Evolutionary conservation across 164 flowering plant genomes (phyloP), one percentile per base, ranked within the genome.

Genomic region (Magnolia kwangsiensis): DNA sequence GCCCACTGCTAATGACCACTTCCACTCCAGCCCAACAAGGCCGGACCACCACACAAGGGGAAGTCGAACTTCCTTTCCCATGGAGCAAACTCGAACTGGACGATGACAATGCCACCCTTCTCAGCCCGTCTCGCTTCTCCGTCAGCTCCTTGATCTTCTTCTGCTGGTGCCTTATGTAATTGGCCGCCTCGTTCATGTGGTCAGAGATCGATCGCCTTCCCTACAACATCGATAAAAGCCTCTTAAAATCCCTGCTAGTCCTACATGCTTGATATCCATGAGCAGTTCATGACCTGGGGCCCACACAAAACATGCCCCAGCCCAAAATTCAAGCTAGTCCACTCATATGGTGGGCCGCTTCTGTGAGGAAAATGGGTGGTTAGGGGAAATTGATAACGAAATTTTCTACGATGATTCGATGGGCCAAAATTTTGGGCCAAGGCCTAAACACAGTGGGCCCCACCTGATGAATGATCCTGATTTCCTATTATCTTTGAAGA

Each of bases 171-270:
- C 63, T 78, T 45, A 86, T 85, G 68, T 89, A 87, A 65, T 77
- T 84, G 64, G 78, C 82, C 0, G 86, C 88, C 80, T 84, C 86
- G 49, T 78, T 51, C 75, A 89, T 79, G 51, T 84, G 85, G 81
- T 88, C 91, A 0, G 82, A 76, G 24, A 75, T 74, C 7, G 89
- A 84, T 10, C 87, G 78, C 83, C 84, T 87, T 75, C 89, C 89
- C 89, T 88, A n/a, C 31, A 66, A 19, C 72, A 71, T 71, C 21
- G 16, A 65, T 8, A 20, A 65, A 1, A 20, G 29, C 21, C 10
- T 21, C 7, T 2, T 21, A 65, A 65, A 63, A 24, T 4, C 7
- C 68, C 8, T 65, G 9, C 63, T 1, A 59, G 65, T 63, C 45
- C 45, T 55, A 8, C 61, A 55, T 55, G 18, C 13, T 14, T 55